Base-by-base conservation (phyloP, 768 basidiomycete genomes). In the Cyclocybe cylindracea region DNA sequence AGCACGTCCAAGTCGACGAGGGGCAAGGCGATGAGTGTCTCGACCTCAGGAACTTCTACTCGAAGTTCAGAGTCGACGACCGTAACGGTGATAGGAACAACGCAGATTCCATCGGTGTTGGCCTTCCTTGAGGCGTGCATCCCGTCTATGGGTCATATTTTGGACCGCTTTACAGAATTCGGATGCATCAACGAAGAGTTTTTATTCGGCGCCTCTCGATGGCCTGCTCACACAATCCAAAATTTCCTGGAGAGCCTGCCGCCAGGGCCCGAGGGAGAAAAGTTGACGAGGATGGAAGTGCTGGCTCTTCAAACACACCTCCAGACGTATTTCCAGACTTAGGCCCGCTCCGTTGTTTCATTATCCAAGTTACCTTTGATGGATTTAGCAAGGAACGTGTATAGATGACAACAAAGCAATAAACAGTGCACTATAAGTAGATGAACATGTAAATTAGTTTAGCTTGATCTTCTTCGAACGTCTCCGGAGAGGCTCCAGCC, bases 391-490 rank as follows among this genome's bases (percentile, higher is more conserved):
- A 44, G 13, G 38, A 16, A 7, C 24, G 24, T 24, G 5, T 24
- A 5, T 24, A 24, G 24, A 24, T 24, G 24, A 24, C 24, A 24
- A 24, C 24, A 24, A 24, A 24, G 4, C 16, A 16, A 24, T 24
- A 24, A 24, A 24, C 2, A 24, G 24, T 5, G 24, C 5, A 24
- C 24, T 24, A 5, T 24, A 24, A 3, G 24, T 5, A 24, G 24
- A 24, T 5, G 24, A 24, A 37, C 18, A 16, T 52, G 14, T 10
- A 18, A 4, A 14, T 34, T 42, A 60, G 46, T 57, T 62, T 4
- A 61, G 48, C 43, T 57, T 62, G 19, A 59, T 57, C 47, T 55
- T 59, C 39, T 61, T 61, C 6, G 51, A 31, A 14, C 51, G 40
- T 34, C 46, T 44, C 44, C 40, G 49, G 32, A 46, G 16, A 10